Conservation (phyloP, 2,329 filamentous ascomycete species). For the Calonectria hawksworthii region DNA sequence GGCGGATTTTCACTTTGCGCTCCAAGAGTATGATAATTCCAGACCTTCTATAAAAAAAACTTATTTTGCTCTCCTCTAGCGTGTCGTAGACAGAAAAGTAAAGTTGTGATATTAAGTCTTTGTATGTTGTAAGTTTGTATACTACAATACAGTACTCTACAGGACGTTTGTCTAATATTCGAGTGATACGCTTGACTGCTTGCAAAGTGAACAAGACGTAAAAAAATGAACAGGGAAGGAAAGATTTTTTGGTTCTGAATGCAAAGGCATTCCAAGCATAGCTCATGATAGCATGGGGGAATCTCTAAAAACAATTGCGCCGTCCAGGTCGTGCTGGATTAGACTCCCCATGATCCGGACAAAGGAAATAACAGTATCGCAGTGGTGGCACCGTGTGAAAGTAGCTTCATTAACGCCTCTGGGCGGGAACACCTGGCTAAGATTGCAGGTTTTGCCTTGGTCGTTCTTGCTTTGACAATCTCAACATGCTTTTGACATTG, state of each 20-base stretch:
- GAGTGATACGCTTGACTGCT: background rate
- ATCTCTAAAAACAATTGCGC: constrained; percentile 29
- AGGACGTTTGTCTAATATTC: background rate
- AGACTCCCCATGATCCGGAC: constrained; percentile 10
- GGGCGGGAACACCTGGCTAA: constrained; percentile 53
- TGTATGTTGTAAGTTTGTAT: background rate
- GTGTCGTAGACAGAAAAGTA: background rate
- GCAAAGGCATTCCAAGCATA: background rate
- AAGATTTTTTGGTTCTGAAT: background rate
- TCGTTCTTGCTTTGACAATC: constrained; percentile 46
- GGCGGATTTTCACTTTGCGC: background rate
- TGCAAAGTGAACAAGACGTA: background rate
- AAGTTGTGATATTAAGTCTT: background rate
- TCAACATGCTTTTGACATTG: background rate
- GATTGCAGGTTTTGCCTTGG: constrained; percentile 53
- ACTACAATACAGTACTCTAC: constrained; percentile 7
- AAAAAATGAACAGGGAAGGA: background rate
- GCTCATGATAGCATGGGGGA: constrained; percentile 5
- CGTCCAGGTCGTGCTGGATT: constrained; percentile 17
- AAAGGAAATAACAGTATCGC: constrained; percentile 8
- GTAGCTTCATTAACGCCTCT: background rate
- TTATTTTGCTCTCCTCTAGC: background rate
- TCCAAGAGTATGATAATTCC: background rate
- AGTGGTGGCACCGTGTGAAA: background rate
- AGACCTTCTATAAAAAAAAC: background rate